phyloP scores from a whole-genome alignment of 1,284 basidiomycete species.

The Malassezia psittaci region DNA sequence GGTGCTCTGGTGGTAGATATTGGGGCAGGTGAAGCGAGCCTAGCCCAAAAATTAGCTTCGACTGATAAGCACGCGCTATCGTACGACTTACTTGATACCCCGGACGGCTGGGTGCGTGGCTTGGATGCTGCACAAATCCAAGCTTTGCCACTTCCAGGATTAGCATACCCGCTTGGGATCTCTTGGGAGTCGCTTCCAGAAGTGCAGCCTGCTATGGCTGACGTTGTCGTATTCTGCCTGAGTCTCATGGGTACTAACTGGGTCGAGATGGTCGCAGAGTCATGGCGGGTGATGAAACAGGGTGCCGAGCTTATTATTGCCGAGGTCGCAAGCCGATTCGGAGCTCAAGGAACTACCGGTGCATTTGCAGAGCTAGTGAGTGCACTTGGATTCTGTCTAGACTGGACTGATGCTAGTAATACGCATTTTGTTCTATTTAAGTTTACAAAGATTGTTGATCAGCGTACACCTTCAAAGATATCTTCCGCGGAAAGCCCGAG shows the following conservation, averaged over 20 bases:
- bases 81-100: conserved; percentile 70
- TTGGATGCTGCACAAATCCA: conserved; percentile 27
- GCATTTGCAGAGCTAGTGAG: conserved; percentile 65
- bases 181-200: background rate
- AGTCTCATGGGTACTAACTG: conserved; percentile 97
- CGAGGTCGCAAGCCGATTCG: conserved; percentile 60
- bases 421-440: conserved; percentile 34
- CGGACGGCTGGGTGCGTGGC: conserved; percentile 51
- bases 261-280: conserved; percentile 78
- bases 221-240: conserved; percentile 83
- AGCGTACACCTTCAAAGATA: background rate
- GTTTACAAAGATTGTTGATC: conserved; percentile 20
- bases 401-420: conserved; percentile 33
- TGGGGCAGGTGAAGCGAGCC: conserved; percentile 85
- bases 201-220: conserved; percentile 56
- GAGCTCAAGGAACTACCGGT: conserved; percentile 46
- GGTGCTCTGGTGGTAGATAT: conserved; percentile 74
- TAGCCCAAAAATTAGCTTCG: conserved; percentile 55
- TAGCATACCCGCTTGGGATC: conserved; percentile 8
- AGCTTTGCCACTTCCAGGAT: conserved; percentile 28
- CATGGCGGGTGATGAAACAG: conserved; percentile 69
- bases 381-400: conserved; percentile 69
- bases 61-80: conserved; percentile 54
- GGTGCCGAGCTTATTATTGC: conserved; percentile 79
- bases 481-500: background rate